Evolutionary conservation across 1,284 basidiomycete species (phyloP), one percentile per base, ranked within the genome.

Genomic region (Cryptococcus floricola): DNA sequence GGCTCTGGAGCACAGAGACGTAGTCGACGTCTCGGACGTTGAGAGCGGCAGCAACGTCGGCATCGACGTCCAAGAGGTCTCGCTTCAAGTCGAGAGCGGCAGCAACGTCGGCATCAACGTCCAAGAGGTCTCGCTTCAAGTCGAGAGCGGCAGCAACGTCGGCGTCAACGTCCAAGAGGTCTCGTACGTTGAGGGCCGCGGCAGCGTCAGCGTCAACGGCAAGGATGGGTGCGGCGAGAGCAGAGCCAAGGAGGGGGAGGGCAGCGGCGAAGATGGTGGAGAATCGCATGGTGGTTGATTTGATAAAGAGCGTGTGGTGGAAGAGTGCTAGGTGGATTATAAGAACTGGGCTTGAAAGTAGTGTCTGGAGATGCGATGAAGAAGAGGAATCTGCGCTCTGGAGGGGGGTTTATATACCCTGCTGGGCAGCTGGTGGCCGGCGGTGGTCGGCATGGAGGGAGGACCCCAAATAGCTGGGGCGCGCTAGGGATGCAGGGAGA

Each of bases 251-350:
- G 23, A 59, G 37, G 19, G 57, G 57, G 43, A 59, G 47, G 23
- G 34, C 47, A 38, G 57, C 57, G 39, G 52, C 39, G 50, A 59
- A 42, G 34, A 59, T 12, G 23, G 53, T 41, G 23, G 48, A 44
- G 57, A 59, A 59, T 52, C 57, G 57, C 57, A 59, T 59, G 28
- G 39, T 54, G 39, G 45, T 44, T 10, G 27, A 3, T 48, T 39
- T 31, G 39, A 23, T 27, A 19, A 27, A 13, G 44, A 50, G 25
- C 18, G 37, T 37, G 45, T 38, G 34, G 23, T 31, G 28, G 41
- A 49, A 27, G 51, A n/a, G 50, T 54, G 48, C 31, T 58, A 46
- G 49, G 42, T 23, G 19, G 23, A 39, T 39, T 52, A 41, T 48
- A 49, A 52, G 49, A 49, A 47, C 19, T 34, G 50, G 8, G 23